Base-by-base conservation (phyloP, 495 filamentous ascomycete genomes). In the Xylaria intraflava region DNA sequence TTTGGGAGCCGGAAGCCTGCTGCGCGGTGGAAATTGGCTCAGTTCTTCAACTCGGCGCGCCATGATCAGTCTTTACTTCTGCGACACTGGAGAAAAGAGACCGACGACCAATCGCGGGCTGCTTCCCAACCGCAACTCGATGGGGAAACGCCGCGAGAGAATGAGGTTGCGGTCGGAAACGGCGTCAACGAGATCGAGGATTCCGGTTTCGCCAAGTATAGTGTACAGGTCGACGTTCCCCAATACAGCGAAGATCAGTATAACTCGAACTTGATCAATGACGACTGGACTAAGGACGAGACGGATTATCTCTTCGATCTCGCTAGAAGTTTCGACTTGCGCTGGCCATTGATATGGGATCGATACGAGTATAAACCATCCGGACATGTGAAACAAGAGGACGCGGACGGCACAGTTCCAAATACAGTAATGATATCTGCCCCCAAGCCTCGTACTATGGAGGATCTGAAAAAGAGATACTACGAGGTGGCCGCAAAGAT, bases 271-370 rank as follows among this genome's bases (percentile, higher is more conserved):
- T 66, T 98, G 38, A 79, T 80, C 58, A 85, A 74, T 60, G 72
- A 79, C 26, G 81, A 90, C 51, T 98, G 93, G 93, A 82, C 87
- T 17, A 87, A 85, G 55, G 86, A 90, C 46, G 93, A 98, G 68
- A 97, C 93, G 5, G 90, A 96, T 62, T 95, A 95, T 62, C 70
- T 98, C 53, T 74, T 96, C 64, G 70, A 81, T 23, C 61, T 92
- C 23, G 86, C 77, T 10, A 74, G 77, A 41, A 84, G 92, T 11
- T 95, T 82, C 60, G 89, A 93, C 58, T 73, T 95, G 40, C 83
- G 91, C 50, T 98, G 93, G 86, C 72, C 90, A 14, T 70, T 98
- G n/a, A 89, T 98, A 41, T 87, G 82, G 68, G 93, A 98, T 64
- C 87, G 90, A 11, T 98, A 96, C 68, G 88, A 95, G 20, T 95